Evolutionary conservation across 306 rosid genomes (phyloP).

Genomic region (Dryas alaskensis): DNA sequence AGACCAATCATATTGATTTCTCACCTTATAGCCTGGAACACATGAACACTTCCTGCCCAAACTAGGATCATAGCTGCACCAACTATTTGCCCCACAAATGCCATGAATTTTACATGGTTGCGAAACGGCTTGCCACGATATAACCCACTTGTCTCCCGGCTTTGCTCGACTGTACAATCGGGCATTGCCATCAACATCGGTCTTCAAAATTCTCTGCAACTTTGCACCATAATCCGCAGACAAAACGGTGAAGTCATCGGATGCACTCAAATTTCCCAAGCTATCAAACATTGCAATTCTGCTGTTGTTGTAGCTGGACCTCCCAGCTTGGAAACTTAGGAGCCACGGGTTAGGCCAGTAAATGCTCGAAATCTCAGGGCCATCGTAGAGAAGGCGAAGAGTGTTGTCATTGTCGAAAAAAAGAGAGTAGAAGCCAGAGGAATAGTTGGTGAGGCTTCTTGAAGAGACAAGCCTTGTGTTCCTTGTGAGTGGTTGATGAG

Average conservation of each 20-base stretch:
- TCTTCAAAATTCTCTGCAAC: conserved; percentile 35
- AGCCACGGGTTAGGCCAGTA: conserved; percentile 50
- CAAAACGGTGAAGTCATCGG: conserved; percentile 29
- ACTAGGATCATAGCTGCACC: neutral
- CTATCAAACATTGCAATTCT: conserved; percentile 39
- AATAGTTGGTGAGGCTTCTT: conserved; percentile 40
- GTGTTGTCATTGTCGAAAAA: conserved; percentile 44
- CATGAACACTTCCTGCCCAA: conserved; percentile 9
- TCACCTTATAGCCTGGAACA: conserved; percentile 10
- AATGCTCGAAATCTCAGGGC: conserved; percentile 36
- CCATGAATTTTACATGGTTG: conserved; percentile 50
- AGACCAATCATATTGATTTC: neutral
- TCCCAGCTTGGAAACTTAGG: conserved; percentile 12
- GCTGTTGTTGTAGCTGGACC: conserved; percentile 37
- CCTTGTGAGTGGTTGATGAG: conserved; percentile 42
- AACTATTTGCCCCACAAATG: conserved; percentile 11
- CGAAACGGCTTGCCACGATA: conserved; percentile 41
- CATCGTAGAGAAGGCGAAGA: conserved; percentile 52
- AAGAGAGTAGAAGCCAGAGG: conserved; percentile 49
- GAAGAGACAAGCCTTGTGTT: conserved; percentile 38
- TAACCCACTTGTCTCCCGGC: conserved; percentile 23
- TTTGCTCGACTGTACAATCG: conserved; percentile 36
- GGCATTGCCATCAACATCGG: conserved; percentile 44
- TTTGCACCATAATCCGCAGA: conserved; percentile 38
- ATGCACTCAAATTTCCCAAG: conserved; percentile 40